Conservation (phyloP, 1,284 basidiomycete genomes). For the Tilletia indica region DNA sequence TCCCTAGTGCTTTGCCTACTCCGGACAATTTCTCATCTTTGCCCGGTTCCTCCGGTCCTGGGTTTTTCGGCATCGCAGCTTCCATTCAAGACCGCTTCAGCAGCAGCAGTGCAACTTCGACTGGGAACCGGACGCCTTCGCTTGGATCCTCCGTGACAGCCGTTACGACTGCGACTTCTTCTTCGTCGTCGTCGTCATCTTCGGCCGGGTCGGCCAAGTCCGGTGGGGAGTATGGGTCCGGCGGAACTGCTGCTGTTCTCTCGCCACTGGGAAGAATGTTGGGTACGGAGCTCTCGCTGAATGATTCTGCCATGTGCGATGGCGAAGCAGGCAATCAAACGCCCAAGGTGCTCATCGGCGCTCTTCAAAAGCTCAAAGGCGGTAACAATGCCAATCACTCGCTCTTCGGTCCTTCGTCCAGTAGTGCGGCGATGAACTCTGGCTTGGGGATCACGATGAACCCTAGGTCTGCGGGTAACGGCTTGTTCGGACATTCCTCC, state of each 20-base stretch:
- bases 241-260: background rate
- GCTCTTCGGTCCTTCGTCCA: background rate
- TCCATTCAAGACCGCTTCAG: no score
- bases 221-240: no score
- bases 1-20: background rate
- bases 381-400: slow-evolving; percentile 10
- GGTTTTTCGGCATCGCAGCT: no score
- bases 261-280: slow-evolving; percentile 34
- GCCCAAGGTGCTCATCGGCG: no score
- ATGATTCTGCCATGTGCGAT: slow-evolving; percentile 20
- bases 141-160: no score
- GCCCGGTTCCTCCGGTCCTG: background rate
- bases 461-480: background rate
- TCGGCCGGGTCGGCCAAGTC: no score
- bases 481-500: no score
- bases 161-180: no score
- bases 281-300: slow-evolving; percentile 45
- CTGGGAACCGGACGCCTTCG: no score
- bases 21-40: background rate
- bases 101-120: no score
- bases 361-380: slow-evolving; percentile 17
- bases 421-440: background rate
- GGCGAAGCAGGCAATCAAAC: no score
- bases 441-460: slow-evolving; percentile 4
- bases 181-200: no score